Conservation (phyloP, 2,329 filamentous ascomycete species). For the Hansfordia pulvinata region DNA sequence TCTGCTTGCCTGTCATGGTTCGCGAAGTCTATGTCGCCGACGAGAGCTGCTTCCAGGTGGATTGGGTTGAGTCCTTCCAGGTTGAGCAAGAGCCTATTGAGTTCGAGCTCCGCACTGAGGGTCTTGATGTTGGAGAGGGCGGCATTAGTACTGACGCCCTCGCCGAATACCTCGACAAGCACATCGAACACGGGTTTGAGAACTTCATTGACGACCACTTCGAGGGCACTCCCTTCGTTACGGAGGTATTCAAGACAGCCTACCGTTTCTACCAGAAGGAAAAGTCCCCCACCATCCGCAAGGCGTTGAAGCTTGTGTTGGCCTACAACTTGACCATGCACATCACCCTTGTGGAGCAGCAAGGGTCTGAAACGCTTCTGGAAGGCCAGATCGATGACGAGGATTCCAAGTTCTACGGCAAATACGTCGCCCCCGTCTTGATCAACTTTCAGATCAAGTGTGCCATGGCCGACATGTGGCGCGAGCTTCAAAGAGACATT, state of each 20-base stretch:
- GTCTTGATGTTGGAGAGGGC: conserved; percentile 77
- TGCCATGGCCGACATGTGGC: conserved; percentile 95
- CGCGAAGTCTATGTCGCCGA: conserved; percentile 88
- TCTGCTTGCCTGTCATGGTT: conserved; percentile 82
- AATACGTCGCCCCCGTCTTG: conserved; percentile 90
- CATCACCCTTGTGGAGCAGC: conserved; percentile 85
- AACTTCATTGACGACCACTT: conserved; percentile 93
- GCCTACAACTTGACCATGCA: conserved; percentile 93
- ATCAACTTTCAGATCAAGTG: conserved; percentile 99
- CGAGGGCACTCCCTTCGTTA: conserved; percentile 87
- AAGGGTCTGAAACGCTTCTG: conserved; percentile 65
- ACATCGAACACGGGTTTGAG: conserved; percentile 86
- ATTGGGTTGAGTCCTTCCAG: conserved; percentile 79
- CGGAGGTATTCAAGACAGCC: conserved; percentile 89
- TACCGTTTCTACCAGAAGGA: conserved; percentile 88
- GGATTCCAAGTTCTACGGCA: conserved; percentile 76
- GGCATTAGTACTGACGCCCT: conserved; percentile 71
- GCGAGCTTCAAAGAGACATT: conserved; percentile 90
- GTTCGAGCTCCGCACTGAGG: conserved; percentile 79
- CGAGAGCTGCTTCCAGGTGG: conserved; percentile 81
- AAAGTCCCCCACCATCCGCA: conserved; percentile 79
- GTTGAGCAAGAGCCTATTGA: conserved; percentile 56
- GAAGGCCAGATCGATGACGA: conserved; percentile 77
- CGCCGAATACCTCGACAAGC: conserved; percentile 87
- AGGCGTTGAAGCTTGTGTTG: conserved; percentile 86